These are phyloP conservation scores for Pyrus betulifolia DNA, from an alignment of 306 rosid species.

Conservation along the genomic window DNA sequence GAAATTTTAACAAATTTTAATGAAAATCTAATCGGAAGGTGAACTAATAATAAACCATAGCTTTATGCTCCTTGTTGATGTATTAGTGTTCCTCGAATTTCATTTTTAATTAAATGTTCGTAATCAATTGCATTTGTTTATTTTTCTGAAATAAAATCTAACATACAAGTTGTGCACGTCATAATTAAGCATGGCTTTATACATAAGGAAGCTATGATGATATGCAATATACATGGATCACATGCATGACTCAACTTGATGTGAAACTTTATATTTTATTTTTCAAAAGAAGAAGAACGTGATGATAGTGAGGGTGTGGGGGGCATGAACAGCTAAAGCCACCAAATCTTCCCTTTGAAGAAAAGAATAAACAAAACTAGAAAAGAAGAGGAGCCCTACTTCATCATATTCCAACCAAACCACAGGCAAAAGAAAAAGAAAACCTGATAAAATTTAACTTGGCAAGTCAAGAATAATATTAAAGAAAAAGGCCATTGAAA, in stretches of 20 bases:
- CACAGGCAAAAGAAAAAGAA: slow-evolving; percentile 16
- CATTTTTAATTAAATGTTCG: too few relatives aligned
- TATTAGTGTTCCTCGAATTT: too few relatives aligned
- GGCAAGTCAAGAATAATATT: background rate
- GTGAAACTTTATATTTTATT: background rate
- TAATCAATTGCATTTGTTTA: too few relatives aligned
- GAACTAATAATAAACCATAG: too few relatives aligned
- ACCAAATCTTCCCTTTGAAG: slow-evolving; percentile 9
- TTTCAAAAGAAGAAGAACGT: background rate
- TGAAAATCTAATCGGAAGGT: too few relatives aligned
- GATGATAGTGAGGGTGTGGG: slow-evolving; percentile 18
- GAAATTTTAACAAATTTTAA: too few relatives aligned
- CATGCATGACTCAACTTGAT: background rate
- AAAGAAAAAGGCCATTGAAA: background rate
- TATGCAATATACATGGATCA: background rate
- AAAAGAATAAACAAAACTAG: slow-evolving; percentile 14
- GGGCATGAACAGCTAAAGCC: slow-evolving; percentile 24
- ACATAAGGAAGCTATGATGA: too few relatives aligned
- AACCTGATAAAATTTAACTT: slow-evolving; percentile 5
- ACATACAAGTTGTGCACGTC: background rate
- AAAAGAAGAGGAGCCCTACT: slow-evolving; percentile 7
- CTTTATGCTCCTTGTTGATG: too few relatives aligned
- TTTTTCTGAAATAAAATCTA: too few relatives aligned
- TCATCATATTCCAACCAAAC: slow-evolving; percentile 7
- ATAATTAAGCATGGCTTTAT: too few relatives aligned